Conservation (phyloP, 768 basidiomycete species). For the Lentinus brumalis region DNA sequence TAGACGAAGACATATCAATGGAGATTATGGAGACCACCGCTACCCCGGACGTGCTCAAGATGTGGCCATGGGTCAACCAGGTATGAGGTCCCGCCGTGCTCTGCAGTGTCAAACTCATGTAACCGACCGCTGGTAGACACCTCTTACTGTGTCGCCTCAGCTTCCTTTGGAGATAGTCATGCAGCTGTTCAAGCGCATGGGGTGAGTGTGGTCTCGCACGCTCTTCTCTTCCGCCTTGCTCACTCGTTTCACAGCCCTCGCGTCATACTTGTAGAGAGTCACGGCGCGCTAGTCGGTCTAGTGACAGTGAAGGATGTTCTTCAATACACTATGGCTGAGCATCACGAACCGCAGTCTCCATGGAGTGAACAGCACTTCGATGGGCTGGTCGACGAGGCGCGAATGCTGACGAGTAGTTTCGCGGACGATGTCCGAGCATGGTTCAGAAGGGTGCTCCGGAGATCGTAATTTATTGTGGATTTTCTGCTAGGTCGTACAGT, state of each 20-base stretch:
- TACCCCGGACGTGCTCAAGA: conserved; percentile 57
- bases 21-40: conserved; percentile 65
- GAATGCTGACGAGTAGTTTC: conserved; percentile 23
- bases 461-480: conserved; percentile 14
- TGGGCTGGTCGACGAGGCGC: conserved; percentile 28
- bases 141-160: conserved; percentile 89
- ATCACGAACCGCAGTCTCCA: conserved; percentile 24
- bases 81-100: conserved; percentile 43
- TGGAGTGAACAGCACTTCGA: conserved; percentile 32
- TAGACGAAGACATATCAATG: conserved; percentile 68
- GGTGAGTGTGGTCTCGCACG: conserved; percentile 55
- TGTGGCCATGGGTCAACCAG: conserved; percentile 95
- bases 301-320: conserved; percentile 97
- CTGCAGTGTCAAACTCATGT: not conserved
- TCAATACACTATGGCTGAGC: conserved; percentile 63
- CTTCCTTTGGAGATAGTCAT: conserved; percentile 95
- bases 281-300: conserved; percentile 79
- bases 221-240: not conserved
- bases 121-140: conserved; percentile 59
- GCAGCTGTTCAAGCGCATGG: conserved; percentile 97
- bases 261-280: conserved; percentile 91
- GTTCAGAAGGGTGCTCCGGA: conserved; percentile 13
- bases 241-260: conserved; percentile 64
- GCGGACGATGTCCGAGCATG: conserved; percentile 10
- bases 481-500: not conserved